Evolutionary conservation across 192 early-diverging fungal genomes (phyloP).

Genomic region (Piromyces finnis): DNA sequence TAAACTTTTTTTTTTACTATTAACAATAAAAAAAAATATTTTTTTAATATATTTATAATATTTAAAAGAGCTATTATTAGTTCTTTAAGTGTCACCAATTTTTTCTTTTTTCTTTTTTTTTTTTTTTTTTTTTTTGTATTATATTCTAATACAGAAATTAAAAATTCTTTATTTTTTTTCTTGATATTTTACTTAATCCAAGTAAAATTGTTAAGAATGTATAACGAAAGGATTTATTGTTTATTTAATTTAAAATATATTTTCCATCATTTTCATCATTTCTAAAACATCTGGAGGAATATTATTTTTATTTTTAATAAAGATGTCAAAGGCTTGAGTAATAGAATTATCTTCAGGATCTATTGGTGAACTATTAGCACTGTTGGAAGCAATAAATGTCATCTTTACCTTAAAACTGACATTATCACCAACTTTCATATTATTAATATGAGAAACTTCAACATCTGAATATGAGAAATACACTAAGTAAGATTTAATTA

Average conservation of each 20-base stretch:
- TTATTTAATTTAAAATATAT: neutral
- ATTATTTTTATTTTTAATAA: neutral
- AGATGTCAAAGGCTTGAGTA: neutral
- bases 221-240: too few species aligned
- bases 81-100: too few species aligned
- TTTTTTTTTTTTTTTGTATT: too few species aligned
- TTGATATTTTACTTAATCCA: too few species aligned
- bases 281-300: neutral
- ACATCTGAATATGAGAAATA: neutral
- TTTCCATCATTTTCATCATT: neutral
- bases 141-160: too few species aligned
- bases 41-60: too few species aligned
- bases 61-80: too few species aligned
- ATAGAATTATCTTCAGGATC: neutral
- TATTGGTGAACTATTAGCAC: neutral
- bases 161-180: too few species aligned
- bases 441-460: neutral
- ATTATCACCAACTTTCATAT: neutral
- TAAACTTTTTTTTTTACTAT: too few species aligned
- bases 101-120: too few species aligned
- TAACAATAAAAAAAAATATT: too few species aligned
- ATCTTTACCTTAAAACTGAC: neutral
- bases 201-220: too few species aligned
- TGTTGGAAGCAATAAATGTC: neutral
- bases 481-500: neutral